phyloP scores from a whole-genome alignment of 73 alveolate species.

The Paramecium bursaria region DNA sequence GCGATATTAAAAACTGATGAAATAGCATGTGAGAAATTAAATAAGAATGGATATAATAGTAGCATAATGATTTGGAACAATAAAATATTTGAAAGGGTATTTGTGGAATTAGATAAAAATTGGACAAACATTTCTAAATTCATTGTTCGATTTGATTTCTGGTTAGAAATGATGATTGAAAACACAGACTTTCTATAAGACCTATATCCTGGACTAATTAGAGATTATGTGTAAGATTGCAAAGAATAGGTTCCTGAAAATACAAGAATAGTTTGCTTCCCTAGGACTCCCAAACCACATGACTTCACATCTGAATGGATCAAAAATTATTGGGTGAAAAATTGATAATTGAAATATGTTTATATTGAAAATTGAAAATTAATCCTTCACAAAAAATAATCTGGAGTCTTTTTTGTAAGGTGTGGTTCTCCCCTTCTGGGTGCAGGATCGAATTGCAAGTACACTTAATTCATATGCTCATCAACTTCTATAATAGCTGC shows the following conservation, averaged over 20 bases:
- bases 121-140: slow-evolving; percentile 66
- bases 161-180: slow-evolving; percentile 78
- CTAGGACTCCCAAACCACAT: slow-evolving; percentile 89
- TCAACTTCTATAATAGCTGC: slow-evolving; percentile 96
- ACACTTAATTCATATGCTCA: slow-evolving; percentile 77
- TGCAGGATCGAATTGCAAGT: slow-evolving; percentile 89
- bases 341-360: background rate
- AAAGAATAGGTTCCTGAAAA: slow-evolving; percentile 78
- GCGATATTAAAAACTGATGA: slow-evolving; percentile 79
- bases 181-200: slow-evolving; percentile 76
- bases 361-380: background rate
- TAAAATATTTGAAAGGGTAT: slow-evolving; percentile 72
- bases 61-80: slow-evolving; percentile 75
- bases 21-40: slow-evolving; percentile 74
- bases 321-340: slow-evolving; percentile 72
- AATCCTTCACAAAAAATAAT: slow-evolving; percentile 78
- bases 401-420: slow-evolving; percentile 87
- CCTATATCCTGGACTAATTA: slow-evolving; percentile 66
- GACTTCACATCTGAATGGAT: slow-evolving; percentile 79
- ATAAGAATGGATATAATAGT: slow-evolving; percentile 79
- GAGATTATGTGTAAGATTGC: slow-evolving; percentile 75
- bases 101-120: slow-evolving; percentile 61
- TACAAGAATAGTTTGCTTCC: slow-evolving; percentile 82
- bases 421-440: slow-evolving; percentile 91
- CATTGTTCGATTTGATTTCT: slow-evolving; percentile 79